Base-by-base conservation (phyloP, 75 land plant species). In the Picea glauca region DNA sequence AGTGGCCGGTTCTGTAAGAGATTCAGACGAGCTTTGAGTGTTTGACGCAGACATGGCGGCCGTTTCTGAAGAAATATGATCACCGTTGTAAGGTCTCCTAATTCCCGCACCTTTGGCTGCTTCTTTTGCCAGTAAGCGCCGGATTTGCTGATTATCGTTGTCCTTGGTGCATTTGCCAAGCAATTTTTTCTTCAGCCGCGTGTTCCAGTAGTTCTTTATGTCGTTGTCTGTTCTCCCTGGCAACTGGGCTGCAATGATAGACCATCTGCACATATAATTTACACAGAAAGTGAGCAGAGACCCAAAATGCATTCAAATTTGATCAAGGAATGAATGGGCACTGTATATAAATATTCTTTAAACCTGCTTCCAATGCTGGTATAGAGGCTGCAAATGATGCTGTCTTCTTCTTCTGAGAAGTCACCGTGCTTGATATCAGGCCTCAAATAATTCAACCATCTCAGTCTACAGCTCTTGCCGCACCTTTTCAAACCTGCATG, bases 401-500 rank as follows among this genome's bases (percentile, higher is more conserved):
- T 65, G 38, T 86, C 85, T 77, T 86, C 87, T 20, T 86, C 85
- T 32, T 79, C 76, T 17, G 85, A 72, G 54, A 86, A 86, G 8
- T 79, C 78, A 30, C 87, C 87, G 58, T 77, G 87, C 59, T 80
- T 83, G 18, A 86, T 80, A 62, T 86, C 79, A 33, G 87, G 84
- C 75, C 84, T 64, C 14, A 83, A 76, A 65, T 83, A 83, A 68
- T 82, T 82, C 58, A 85, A 72, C 86, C 86, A 85, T 58, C 86
- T 33, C 14, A 85, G 78, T 11, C 86, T 62, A 59, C 87, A 86
- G 59, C 87, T 86, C 80, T 86, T 86, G 12, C 87, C 87, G 23
- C 87, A 86, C 2, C 87, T 62, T n/a, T 77, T 86, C n/a, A 86
- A 77, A 1, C 87, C 87, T 86, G 72, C 23, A 78, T 63, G 30